Conservation (phyloP, 768 basidiomycete species). For the Tephrocybe sp. region DNA sequence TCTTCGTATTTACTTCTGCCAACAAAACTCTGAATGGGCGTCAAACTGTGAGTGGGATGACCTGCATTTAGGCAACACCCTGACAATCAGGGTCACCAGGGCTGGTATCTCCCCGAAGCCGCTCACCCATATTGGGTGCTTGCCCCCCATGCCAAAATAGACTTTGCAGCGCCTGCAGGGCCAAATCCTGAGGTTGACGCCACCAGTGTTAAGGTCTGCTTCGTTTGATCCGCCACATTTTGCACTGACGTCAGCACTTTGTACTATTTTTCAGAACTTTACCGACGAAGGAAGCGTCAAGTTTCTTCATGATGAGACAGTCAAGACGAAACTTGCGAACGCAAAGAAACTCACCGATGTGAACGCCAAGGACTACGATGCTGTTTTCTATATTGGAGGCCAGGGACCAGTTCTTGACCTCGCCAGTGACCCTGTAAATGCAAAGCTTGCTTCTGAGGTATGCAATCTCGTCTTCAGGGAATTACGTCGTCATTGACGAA, state of each 20-base stretch:
- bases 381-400: constrained; percentile 77
- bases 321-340: constrained; percentile 47
- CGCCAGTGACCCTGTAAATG: constrained; percentile 51
- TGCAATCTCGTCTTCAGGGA: constrained; percentile 12
- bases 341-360: constrained; percentile 64
- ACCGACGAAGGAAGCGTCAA: constrained; percentile 48
- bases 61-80: background rate
- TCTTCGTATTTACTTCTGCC: constrained; percentile 74
- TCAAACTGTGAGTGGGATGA: constrained; percentile 40
- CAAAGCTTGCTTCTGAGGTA: constrained; percentile 55
- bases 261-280: too few species aligned
- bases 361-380: constrained; percentile 59
- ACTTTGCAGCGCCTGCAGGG: constrained; percentile 59
- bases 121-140: constrained; percentile 70
- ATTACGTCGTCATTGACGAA: background rate
- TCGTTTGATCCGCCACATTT: background rate
- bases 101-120: constrained; percentile 78
- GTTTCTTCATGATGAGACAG: constrained; percentile 57
- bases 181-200: constrained; percentile 72
- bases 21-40: constrained; percentile 52
- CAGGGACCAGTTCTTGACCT: constrained; percentile 79
- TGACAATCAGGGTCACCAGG: constrained; percentile 33
- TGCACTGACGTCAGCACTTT: too few species aligned
- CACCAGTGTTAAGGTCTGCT: constrained; percentile 44
- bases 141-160: constrained; percentile 46